A percentile compares a stretch with the other conserved stretches of the same genome.
phyloP scores from a whole-genome alignment of 2,329 filamentous ascomycete species.

The Fusarium illudens region DNA sequence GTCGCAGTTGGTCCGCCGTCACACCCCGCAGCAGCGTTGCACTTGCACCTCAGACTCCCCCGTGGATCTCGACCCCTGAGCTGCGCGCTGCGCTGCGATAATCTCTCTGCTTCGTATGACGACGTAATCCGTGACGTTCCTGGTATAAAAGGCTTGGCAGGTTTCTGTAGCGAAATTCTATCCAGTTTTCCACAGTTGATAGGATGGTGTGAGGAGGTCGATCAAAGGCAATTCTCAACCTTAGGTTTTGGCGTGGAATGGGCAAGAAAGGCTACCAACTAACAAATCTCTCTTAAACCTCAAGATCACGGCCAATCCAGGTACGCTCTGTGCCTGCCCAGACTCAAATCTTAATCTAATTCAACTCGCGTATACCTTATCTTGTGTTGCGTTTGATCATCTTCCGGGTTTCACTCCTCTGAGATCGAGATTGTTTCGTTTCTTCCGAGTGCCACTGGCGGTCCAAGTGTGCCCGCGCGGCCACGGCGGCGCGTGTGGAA shows the following conservation, averaged over 20 bases:
- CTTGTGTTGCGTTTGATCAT: slow-evolving; percentile 26
- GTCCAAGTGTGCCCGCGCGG: slow-evolving; percentile 9
- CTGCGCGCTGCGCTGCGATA: slow-evolving; percentile 4
- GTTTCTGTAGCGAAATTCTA: background rate
- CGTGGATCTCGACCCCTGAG: slow-evolving; percentile 25
- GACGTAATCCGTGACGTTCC: slow-evolving; percentile 9
- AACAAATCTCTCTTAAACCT: background rate
- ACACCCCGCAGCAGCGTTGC: slow-evolving; percentile 39
- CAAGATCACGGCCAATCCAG: background rate
- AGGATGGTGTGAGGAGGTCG: background rate
- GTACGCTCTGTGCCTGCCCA: background rate
- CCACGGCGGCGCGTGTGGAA: slow-evolving; percentile 22
- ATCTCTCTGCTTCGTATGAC: slow-evolving; percentile 18
- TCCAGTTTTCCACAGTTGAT: background rate
- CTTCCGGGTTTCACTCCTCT: slow-evolving; percentile 13
- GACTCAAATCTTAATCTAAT: background rate
- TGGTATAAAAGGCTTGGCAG: background rate
- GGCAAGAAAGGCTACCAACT: slow-evolving; percentile 6
- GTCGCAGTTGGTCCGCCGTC: slow-evolving; percentile 6
- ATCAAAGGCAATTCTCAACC: background rate
- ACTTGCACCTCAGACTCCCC: background rate
- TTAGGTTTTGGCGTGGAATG: slow-evolving; percentile 27
- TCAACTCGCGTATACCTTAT: background rate
- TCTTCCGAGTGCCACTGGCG: slow-evolving; percentile 15
- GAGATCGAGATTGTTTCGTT: slow-evolving; percentile 19